Evolutionary conservation across 225 moss, liverwort and hornwort species (phyloP), one percentile per base, ranked within the genome.

Genomic region (Polytrichum formosum): DNA sequence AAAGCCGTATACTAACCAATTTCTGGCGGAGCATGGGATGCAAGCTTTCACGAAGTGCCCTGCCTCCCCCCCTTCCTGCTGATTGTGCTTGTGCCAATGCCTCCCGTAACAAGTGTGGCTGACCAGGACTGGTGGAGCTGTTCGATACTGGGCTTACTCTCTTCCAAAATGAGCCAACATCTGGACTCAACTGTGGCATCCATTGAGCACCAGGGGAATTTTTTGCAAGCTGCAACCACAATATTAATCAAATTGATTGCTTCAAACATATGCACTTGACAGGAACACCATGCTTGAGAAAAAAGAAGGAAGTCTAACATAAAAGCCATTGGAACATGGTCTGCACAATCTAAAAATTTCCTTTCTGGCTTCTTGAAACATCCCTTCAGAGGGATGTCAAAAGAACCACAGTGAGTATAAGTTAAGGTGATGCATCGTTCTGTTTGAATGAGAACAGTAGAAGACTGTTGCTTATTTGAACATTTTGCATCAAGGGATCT

Each of bases 21-120:
- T 98, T 98, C 75, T 94, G 94, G 60, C 92, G 91, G 68, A 94
- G 84, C 81, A 91, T 76, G 54, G 98, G 98, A 74, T 98, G 98
- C 63, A 98, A 79, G 74, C 87, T 90, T 81, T 94, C 94, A 69
- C 91, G 92, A 70, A 98, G 87, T 70, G 98, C 90, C 60, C 91
- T 88, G 66, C 91, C 91, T 72, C n/a, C 84, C 90, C 55, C 91
- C 76, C 88, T 84, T 75, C 94, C 83, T 31, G 90, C 92, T 31
- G 94, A 91, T 72, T 94, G 97, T 61, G 91, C 89, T 80, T 94
- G 94, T 16, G 92, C 92, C 72, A 94, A 77, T 54, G 92, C 90
- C 73, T 98, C 98, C 55, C 98, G 84, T 72, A 92, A 82, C 29
- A 92, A 98, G 69, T 94, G 91, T 20, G 94, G 84, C 71, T 98